Conservation (phyloP, 441 rosid genomes). For the Mallotus japonicus region DNA sequence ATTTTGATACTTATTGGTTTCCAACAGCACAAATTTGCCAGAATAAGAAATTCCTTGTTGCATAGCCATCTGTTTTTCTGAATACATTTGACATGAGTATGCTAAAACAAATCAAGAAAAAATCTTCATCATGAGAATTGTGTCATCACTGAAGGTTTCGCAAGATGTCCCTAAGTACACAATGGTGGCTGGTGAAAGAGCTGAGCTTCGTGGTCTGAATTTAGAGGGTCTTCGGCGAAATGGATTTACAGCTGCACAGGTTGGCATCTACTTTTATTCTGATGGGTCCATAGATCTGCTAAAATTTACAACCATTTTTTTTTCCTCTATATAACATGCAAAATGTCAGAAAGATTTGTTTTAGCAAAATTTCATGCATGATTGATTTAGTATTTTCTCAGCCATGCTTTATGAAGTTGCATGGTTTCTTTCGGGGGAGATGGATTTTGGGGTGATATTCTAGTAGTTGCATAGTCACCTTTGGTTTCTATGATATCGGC, state of each 20-base stretch:
- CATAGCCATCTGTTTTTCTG: background rate
- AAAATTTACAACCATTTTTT: background rate
- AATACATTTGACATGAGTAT: background rate
- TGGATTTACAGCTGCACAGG: slow-evolving; percentile 75
- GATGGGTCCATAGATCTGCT: slow-evolving; percentile 3
- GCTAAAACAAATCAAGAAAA: background rate
- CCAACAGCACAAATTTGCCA: background rate
- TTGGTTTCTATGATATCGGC: no score
- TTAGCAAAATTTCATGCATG: background rate
- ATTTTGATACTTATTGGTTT: background rate
- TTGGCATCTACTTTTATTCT: slow-evolving; percentile 24
- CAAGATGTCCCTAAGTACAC: slow-evolving; percentile 92
- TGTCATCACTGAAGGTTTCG: slow-evolving; percentile 54
- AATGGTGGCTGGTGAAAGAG: slow-evolving; percentile 93
- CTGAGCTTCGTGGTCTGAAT: slow-evolving; percentile 87
- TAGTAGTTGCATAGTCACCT: no score
- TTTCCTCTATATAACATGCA: background rate
- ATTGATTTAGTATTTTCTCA: no score
- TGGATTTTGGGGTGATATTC: no score
- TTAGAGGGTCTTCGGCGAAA: slow-evolving; percentile 78
- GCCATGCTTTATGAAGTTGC: no score
- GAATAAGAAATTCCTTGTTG: background rate
- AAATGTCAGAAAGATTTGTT: background rate
- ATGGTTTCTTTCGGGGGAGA: no score
- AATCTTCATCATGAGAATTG: background rate